Evolutionary conservation across 805 yeast genomes (phyloP), one percentile per base, ranked within the genome.

Genomic region (Ogataea dorogensis): DNA sequence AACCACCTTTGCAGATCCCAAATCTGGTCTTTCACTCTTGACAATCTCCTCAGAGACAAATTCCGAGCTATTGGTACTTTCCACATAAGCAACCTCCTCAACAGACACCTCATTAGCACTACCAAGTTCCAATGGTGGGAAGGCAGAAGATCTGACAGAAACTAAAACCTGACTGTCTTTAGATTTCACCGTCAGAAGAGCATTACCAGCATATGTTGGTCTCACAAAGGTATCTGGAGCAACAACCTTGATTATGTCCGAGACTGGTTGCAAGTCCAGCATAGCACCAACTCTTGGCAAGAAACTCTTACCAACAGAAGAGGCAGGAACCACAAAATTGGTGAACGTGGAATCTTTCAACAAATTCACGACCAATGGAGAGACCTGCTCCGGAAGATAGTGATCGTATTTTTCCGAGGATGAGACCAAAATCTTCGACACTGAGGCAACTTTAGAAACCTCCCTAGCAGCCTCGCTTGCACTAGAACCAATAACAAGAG

Each of bases 121-220:
- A 3, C 75, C 66, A 13, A 45, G 41, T 23, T 49, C 61, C 2
- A 50, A 43, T 12, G 70, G 65, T 5, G 75, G 70, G 53, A 93
- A 91, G 0, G 97, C 86, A 10, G 96, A 82, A 1, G 87, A 70
- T 65, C 98, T 78, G 8, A 85, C 78, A n/a, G 95, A 82, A 9
- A 85, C 65, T 42, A 91, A 64, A 34, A 85, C 71, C 44, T 75
- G 67, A 4, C 69, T 58, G 53, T 91, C 96, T 16, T 59, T 68
- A 16, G 86, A 69, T 59, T 79, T 75, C 32, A 93, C 86, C 3
- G 96, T 88, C 25, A 86, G 75, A 40, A 86, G 67, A 5, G 94
- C 95, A 63, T 93, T 93, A 31, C 98, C 98, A 14, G 98, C 98
- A 58, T 86, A 93, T 24, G 91, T 87, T 29, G 98, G 97, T 61